phyloP scores from a whole-genome alignment of 148 eudicot genomes.

The Fagopyrum esculentum region DNA sequence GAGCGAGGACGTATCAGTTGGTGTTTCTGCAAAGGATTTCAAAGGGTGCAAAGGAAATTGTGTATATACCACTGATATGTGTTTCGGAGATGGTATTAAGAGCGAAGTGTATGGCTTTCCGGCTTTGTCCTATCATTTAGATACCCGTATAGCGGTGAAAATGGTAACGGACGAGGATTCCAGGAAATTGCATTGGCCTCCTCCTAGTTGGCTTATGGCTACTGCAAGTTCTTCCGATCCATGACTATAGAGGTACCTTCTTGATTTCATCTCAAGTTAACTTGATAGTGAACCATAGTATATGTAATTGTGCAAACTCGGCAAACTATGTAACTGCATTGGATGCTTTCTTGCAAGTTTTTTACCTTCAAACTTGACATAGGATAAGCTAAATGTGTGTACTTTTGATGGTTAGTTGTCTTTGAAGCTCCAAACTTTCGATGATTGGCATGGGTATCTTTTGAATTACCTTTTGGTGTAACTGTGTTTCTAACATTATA shows the following conservation, averaged over 20 bases:
- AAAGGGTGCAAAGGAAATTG: conserved; percentile 5
- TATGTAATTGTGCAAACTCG: no score
- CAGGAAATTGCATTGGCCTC: conserved; percentile 17
- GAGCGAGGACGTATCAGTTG: conserved; percentile 18
- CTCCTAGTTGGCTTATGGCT: conserved; percentile 16
- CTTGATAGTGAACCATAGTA: no score
- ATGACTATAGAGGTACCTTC: no score
- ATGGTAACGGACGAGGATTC: conserved; percentile 8
- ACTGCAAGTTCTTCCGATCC: neutral
- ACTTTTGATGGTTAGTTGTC: no score
- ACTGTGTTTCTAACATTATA: no score
- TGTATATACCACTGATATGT: conserved; percentile 10
- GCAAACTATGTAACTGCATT: no score
- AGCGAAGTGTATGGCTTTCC: neutral
- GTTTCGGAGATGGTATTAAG: conserved; percentile 3
- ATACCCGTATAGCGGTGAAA: neutral
- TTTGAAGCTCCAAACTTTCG: no score
- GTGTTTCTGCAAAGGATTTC: conserved; percentile 4
- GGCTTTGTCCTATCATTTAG: neutral
- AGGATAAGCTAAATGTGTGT: no score
- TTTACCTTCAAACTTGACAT: no score
- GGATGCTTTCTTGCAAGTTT: no score
- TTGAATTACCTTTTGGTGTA: no score
- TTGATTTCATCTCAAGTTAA: neutral
- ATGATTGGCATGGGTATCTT: no score